A percentile compares a stretch with the other conserved stretches of the same genome.
phyloP scores from a whole-genome alignment of 2,329 filamentous ascomycete species.

The Ascochyta viciae-villosae region DNA sequence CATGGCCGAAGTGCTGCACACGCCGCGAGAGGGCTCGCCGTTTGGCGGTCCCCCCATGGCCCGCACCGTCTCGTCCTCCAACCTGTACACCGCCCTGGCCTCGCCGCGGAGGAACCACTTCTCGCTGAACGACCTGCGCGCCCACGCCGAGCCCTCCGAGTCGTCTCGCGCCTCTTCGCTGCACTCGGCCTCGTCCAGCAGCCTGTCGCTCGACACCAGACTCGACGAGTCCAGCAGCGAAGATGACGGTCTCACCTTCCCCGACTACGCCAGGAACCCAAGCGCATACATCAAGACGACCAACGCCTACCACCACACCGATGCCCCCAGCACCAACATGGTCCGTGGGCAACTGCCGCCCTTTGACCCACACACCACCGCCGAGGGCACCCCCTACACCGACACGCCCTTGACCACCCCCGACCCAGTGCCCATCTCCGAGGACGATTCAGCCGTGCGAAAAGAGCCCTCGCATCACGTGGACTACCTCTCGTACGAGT shows the following conservation, averaged over 20 bases:
- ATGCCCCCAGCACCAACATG: slow-evolving; percentile 27
- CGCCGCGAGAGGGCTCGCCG: slow-evolving; percentile 34
- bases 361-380: slow-evolving; percentile 45
- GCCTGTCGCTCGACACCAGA: slow-evolving; percentile 66
- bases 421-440: slow-evolving; percentile 63
- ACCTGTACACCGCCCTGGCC: slow-evolving; percentile 50
- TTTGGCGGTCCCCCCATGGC: slow-evolving; percentile 45
- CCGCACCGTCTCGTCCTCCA: slow-evolving; percentile 54
- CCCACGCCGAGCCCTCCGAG: slow-evolving; percentile 43
- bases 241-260: slow-evolving; percentile 55
- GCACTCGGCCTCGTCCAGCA: slow-evolving; percentile 69
- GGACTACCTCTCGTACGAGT: slow-evolving; percentile 93
- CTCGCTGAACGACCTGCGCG: slow-evolving; percentile 47
- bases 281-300: slow-evolving; percentile 22
- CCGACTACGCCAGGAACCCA: slow-evolving; percentile 47
- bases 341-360: slow-evolving; percentile 25
- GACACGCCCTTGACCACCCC: slow-evolving; percentile 61
- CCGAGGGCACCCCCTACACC: slow-evolving; percentile 52
- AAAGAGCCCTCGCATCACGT: slow-evolving; percentile 83
- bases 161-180: slow-evolving; percentile 60
- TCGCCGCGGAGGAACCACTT: slow-evolving; percentile 44
- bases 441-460: slow-evolving; percentile 80
- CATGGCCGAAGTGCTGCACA: slow-evolving; percentile 51
- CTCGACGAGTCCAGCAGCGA: slow-evolving; percentile 55
- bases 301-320: slow-evolving; percentile 17